Evolutionary conservation across 495 filamentous ascomycete genomes (phyloP), one percentile per base, ranked within the genome.

Genomic region (Trichoderma parareesei): DNA sequence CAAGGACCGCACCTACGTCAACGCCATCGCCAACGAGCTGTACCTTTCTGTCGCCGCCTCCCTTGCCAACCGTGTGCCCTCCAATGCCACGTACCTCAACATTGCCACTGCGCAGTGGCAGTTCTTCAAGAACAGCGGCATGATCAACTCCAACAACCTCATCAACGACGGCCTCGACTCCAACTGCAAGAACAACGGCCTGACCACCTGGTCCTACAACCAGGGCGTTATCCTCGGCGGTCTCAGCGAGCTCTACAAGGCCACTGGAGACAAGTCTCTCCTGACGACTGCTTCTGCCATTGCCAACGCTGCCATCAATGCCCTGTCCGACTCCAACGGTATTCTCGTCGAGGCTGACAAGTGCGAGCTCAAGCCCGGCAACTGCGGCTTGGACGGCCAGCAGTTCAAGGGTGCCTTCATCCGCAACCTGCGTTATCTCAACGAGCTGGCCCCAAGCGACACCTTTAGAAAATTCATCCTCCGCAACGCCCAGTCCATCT

Each of bases 351-450:
- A 92, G 53, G 71, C 69, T 35, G 66, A 72, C 13, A 38, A 61
- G 48, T 89, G 86, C 68, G 88, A 90, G 69, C 86, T 85, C 0
- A 71, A 81, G 65, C 9, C 38, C 18, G 60, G 60, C 38, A 41
- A 62, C 60, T 88, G 86, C 55, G 87, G 83, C 38, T 77, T 68
- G 11, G 82, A 89, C 66, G 86, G 81, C 1, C 75, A 78, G 10
- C 87, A 91, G 72, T 93, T 93, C 82, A 93, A 92, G 75, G 90
- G 90, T 40, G 81, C 90, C 20, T 91, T 92, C 70, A 83, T 90
- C 69, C 82, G 90, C 7, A 91, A 91, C 68, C 74, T 92, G 53
- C 74, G 77, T 37, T 77, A 80, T 40, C 70, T 93, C 65, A 79
- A 90, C 6, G 65, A 71, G 20, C 83, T 73, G 0, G 77, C 79